These are phyloP conservation scores for Neurospora africana DNA, from an alignment of 495 filamentous ascomycete genomes.

Conservation along the genomic window DNA sequence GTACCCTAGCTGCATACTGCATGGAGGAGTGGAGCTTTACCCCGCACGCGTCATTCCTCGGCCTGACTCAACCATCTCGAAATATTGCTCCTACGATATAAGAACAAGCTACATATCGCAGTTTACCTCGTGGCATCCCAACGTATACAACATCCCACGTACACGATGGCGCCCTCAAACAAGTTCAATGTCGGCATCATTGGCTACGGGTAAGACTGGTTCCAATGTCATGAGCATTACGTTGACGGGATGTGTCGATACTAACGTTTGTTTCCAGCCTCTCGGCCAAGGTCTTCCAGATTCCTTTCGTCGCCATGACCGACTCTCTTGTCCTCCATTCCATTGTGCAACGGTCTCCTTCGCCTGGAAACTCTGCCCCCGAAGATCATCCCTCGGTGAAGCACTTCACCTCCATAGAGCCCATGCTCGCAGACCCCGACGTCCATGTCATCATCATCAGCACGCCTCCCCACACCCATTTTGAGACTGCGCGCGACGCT, in stretches of 20 bases:
- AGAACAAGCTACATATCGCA: not conserved
- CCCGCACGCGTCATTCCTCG: not conserved
- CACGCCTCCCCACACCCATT: slow-evolving; percentile 70
- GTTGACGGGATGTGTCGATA: not conserved
- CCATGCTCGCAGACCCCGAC: slow-evolving; percentile 52
- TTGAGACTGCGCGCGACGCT: slow-evolving; percentile 49
- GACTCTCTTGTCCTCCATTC: slow-evolving; percentile 60
- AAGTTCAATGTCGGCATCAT: slow-evolving; percentile 43
- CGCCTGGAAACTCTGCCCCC: slow-evolving; percentile 46
- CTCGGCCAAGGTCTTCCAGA: slow-evolving; percentile 84
- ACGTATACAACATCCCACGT: too few species aligned
- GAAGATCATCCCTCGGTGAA: slow-evolving; percentile 59
- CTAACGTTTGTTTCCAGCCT: slow-evolving; percentile 35
- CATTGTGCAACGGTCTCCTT: slow-evolving; percentile 58
- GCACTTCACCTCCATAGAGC: slow-evolving; percentile 49
- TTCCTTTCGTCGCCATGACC: slow-evolving; percentile 65
- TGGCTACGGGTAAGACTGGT: slow-evolving; percentile 39
- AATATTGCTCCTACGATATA: not conserved
- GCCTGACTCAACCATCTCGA: not conserved
- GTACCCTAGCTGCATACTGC: not conserved
- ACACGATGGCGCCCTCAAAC: slow-evolving; percentile 16
- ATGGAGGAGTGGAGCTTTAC: not conserved
- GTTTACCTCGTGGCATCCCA: not conserved
- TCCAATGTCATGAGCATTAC: not conserved
- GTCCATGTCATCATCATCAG: slow-evolving; percentile 67